Conservation (phyloP, 305 asterid genomes). For the Rubia peregrina region DNA sequence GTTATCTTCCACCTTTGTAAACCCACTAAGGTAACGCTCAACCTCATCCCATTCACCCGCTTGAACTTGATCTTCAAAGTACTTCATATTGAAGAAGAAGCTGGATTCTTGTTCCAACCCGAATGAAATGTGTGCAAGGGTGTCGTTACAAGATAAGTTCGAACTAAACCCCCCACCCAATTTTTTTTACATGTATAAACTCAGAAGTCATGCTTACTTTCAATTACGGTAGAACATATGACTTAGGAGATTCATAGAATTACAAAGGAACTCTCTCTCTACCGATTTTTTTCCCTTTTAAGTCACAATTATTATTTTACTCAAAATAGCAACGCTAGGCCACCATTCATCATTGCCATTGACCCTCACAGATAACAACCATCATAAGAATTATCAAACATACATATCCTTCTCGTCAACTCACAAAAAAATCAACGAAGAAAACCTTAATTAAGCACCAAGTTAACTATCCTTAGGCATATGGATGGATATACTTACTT, state of each 20-base stretch:
- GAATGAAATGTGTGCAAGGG: conserved; percentile 3
- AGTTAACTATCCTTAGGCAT: background rate
- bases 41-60: conserved; percentile 97
- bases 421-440: background rate
- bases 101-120: conserved; percentile 98
- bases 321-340: background rate
- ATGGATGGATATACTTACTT: conserved; percentile 39
- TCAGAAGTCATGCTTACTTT: too few relatives aligned
- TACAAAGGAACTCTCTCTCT: background rate
- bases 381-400: background rate
- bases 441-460: background rate
- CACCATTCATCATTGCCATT: background rate
- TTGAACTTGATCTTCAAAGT: conserved; percentile 89
- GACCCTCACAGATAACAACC: background rate
- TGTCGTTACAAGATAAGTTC: background rate
- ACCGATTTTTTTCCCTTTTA: too few relatives aligned
- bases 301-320: too few relatives aligned
- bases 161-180: background rate
- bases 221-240: too few relatives aligned
- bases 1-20: conserved; percentile 94
- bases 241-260: background rate
- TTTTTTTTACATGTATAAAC: too few relatives aligned
- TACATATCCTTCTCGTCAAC: background rate
- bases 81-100: conserved; percentile 86
- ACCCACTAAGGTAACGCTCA: conserved; percentile 82